phyloP scores from a whole-genome alignment of 495 filamentous ascomycete genomes.

The Alectoria sarmentosa region DNA sequence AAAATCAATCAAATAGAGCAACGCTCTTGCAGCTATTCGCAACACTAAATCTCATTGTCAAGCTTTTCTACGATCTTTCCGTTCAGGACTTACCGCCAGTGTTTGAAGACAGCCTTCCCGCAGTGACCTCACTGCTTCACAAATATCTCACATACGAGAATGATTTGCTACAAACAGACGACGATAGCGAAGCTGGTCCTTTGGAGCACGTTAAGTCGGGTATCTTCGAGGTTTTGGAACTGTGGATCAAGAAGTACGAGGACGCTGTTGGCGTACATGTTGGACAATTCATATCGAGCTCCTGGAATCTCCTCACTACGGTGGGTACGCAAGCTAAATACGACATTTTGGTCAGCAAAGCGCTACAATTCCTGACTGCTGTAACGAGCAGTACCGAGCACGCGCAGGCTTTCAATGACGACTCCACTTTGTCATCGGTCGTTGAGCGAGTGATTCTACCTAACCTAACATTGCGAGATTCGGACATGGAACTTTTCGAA shows the following conservation, averaged over 20 bases:
- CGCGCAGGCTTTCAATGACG: conserved; percentile 77
- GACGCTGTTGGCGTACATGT: conserved; percentile 80
- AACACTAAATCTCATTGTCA: conserved; percentile 77
- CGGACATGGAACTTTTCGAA: conserved; percentile 92
- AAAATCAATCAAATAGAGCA: conserved; percentile 64
- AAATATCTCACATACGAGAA: conserved; percentile 93
- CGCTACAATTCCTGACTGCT: conserved; percentile 87
- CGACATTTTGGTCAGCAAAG: conserved; percentile 91
- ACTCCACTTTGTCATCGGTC: conserved; percentile 66
- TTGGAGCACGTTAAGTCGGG: conserved; percentile 83
- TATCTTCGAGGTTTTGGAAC: conserved; percentile 79
- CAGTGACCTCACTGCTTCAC: conserved; percentile 71
- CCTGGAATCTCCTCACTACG: conserved; percentile 83
- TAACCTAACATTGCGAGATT: conserved; percentile 81
- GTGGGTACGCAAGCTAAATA: conserved; percentile 85
- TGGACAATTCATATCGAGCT: conserved; percentile 73
- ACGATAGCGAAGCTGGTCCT: conserved; percentile 78
- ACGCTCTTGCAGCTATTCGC: conserved; percentile 67
- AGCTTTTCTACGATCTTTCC: conserved; percentile 90
- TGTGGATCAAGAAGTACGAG: conserved; percentile 89
- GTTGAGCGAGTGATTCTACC: conserved; percentile 93
- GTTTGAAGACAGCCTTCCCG: conserved; percentile 77
- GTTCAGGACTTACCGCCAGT: conserved; percentile 92
- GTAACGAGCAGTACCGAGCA: conserved; percentile 70
- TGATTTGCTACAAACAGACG: conserved; percentile 66